A percentile compares a stretch with the other conserved stretches of the same genome.
Evolutionary conservation across 2,329 filamentous ascomycete genomes (phyloP).

Genomic region (Colletotrichum musae): DNA sequence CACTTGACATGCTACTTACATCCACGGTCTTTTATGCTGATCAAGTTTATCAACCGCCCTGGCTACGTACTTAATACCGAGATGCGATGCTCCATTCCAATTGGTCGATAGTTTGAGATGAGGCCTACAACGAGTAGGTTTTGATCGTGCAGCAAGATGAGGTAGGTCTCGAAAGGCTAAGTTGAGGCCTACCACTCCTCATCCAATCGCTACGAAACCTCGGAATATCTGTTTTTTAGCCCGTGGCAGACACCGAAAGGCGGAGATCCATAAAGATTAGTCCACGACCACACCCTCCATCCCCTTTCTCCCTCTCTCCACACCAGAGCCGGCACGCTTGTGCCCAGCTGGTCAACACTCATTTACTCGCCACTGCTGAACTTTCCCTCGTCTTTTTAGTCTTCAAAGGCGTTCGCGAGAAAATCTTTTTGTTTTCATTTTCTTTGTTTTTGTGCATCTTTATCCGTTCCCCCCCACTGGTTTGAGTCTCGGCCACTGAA

Average conservation of each 20-base stretch:
- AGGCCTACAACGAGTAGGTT: slow-evolving; percentile 15
- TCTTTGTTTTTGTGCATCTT: neutral
- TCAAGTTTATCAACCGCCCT: too few species aligned
- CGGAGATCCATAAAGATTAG: neutral
- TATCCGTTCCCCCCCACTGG: neutral
- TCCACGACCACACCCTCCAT: neutral
- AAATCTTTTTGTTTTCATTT: neutral
- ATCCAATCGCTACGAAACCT: slow-evolving; percentile 1
- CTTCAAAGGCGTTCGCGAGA: slow-evolving; percentile 6
- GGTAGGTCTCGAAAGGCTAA: slow-evolving; percentile 1
- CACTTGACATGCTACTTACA: too few species aligned
- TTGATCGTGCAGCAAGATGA: slow-evolving; percentile 1
- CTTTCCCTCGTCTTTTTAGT: slow-evolving; percentile 17
- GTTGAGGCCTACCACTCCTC: slow-evolving; percentile 26
- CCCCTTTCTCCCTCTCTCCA: neutral
- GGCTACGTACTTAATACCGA: too few species aligned
- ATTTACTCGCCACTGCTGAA: too few species aligned
- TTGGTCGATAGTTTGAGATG: neutral
- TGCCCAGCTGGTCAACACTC: too few species aligned
- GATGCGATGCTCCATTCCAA: too few species aligned
- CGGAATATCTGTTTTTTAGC: neutral
- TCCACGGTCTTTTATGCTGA: neutral
- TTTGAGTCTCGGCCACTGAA: neutral
- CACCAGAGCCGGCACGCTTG: slow-evolving; percentile 40
- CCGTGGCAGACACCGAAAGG: too few species aligned